Base-by-base conservation (phyloP, 140 eudicot species). In the Bidens hawaiensis region DNA sequence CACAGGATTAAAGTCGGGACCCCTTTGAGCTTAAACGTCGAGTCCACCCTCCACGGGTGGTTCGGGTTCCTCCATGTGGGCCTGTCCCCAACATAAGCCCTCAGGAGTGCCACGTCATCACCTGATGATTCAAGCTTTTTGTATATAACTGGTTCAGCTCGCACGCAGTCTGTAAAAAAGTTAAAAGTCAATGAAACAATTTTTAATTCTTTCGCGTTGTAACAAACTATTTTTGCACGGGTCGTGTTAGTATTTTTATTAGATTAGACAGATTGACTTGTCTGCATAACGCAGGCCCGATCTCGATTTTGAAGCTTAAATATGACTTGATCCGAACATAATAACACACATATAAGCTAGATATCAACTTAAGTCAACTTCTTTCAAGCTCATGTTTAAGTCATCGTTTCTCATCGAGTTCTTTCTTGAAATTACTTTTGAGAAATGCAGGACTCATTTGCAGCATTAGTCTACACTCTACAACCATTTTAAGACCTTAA, bases 61-160 rank as follows among this genome's bases (percentile, higher is more conserved):
- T 60, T 79, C 1, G 99, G 81, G 74, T 78, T 88, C 68, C 99
- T 78, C 99, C 96, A 93, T 0, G 96, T 85, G 51, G 96, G 89
- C 54, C 87, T 69, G 62, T 93, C 96, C 16, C 99, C 99, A 38
- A 85, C 99, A 30, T 93, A 93, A 30, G 95, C 96, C 76, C 83
- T 76, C 65, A 93, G 72, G 31, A 93, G 83, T n/a, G 82, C 85
- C 62, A 93, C 82, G 21, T 88, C 75, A 41, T 74, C 83, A 0
- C 70, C 19, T 1, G 82, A 74, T 26, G 84, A 83, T 66, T 85
- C 96, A 9, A 93, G 77, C 62, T 82, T 82, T 40, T 88, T 93
- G 85, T 82, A 78, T 25, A 93, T 88, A 51, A 88, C 95, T 0
- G 99, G 99, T 66, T 93, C 99, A 52, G 99, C 96, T 81, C 96